Evolutionary conservation across 306 rosid genomes (phyloP).

Genomic region (Glycine latifolia): DNA sequence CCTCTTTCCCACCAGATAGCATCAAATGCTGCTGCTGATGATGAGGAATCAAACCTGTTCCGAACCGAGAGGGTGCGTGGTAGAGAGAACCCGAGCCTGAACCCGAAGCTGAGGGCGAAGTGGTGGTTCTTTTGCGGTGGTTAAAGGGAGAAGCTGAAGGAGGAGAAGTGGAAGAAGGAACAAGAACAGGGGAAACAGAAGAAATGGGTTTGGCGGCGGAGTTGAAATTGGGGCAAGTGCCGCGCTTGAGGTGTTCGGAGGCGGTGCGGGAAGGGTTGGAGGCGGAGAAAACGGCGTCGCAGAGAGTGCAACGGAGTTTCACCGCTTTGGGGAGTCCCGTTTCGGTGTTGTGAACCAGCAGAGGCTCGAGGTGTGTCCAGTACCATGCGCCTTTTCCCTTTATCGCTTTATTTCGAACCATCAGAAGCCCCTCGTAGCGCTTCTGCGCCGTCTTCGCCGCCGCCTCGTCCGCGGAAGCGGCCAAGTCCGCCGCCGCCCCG

Average conservation of each 20-base stretch:
- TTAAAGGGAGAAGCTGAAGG: constrained; percentile 50
- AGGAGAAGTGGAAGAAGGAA: constrained; percentile 11
- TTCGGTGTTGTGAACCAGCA: constrained; percentile 70
- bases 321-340: constrained; percentile 88
- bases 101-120: constrained; percentile 45
- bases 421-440: constrained; percentile 81
- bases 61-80: constrained; percentile 57
- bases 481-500: constrained; percentile 49
- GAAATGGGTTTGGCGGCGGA: constrained; percentile 74
- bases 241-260: constrained; percentile 96
- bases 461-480: constrained; percentile 60
- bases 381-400: constrained; percentile 99
- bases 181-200: constrained; percentile 57
- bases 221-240: constrained; percentile 89
- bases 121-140: constrained; percentile 63
- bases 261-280: constrained; percentile 95
- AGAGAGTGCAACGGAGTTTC: constrained; percentile 81
- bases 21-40: constrained; percentile 66
- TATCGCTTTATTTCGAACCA: constrained; percentile 86
- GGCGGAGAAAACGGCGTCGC: constrained; percentile 96
- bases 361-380: constrained; percentile 92
- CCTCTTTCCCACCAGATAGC: constrained; percentile 93
- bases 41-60: constrained; percentile 40
- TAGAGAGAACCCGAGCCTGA: constrained; percentile 26
- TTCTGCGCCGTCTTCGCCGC: constrained; percentile 77